These are phyloP conservation scores for Colletotrichum tofieldiae DNA, from an alignment of 2,329 filamentous ascomycete genomes.

Conservation along the genomic window DNA sequence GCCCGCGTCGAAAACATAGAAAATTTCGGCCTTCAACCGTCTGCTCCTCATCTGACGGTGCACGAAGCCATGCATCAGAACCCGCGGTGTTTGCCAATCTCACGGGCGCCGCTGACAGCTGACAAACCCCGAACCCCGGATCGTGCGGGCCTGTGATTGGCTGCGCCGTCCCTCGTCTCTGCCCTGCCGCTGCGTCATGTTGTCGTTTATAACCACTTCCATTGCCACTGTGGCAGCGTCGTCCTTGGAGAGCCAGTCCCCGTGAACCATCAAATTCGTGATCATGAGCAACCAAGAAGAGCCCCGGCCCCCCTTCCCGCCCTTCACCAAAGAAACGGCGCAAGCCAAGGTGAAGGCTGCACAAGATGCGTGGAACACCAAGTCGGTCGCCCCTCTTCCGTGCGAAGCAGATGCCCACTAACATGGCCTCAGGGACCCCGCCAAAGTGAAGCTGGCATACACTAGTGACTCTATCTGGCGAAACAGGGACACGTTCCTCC, in stretches of 20 bases:
- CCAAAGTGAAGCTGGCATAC: conserved; percentile 79
- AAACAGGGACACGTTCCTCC: conserved; percentile 80
- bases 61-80: background rate
- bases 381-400: conserved; percentile 59
- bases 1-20: background rate
- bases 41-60: background rate
- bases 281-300: conserved; percentile 36
- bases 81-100: conserved; percentile 33
- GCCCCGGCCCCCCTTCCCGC: conserved; percentile 69
- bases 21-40: background rate
- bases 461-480: conserved; percentile 85
- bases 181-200: conserved; percentile 11
- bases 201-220: background rate
- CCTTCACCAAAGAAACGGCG: conserved; percentile 81
- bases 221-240: background rate
- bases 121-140: conserved; percentile 25
- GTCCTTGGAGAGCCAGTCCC: background rate
- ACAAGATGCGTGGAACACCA: conserved; percentile 87
- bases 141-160: conserved; percentile 28
- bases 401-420: background rate
- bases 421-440: conserved; percentile 69
- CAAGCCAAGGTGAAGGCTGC: conserved; percentile 85
- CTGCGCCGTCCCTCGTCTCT: background rate
- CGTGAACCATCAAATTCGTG: background rate
- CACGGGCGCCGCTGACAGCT: conserved; percentile 26